Percentiles rank a stretch among this genome's conserved stretches.
Conservation (phyloP, 2,329 filamentous ascomycete genomes). For the Sclerotinia minor region DNA sequence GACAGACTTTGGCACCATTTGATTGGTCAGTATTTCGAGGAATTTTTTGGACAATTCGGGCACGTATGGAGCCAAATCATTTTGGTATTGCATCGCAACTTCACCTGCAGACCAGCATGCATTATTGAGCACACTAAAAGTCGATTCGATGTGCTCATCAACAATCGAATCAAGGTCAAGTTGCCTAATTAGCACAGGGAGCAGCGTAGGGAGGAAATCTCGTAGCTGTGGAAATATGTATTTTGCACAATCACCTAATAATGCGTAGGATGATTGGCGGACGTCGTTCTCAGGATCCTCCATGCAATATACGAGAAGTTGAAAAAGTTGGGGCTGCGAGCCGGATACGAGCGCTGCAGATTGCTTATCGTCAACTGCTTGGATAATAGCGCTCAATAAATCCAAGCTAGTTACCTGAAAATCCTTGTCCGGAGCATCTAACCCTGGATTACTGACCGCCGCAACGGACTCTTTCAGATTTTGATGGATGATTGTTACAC, state of each 20-base stretch:
- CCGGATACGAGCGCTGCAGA: conserved; percentile 73
- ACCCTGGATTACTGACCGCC: conserved; percentile 65
- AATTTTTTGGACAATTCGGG: conserved; percentile 75
- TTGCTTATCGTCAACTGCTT: conserved; percentile 74
- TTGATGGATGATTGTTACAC: conserved; percentile 85
- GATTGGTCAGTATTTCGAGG: conserved; percentile 80
- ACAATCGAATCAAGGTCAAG: conserved; percentile 76
- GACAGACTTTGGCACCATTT: conserved; percentile 80
- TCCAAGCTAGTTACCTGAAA: conserved; percentile 95
- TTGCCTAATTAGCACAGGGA: conserved; percentile 83
- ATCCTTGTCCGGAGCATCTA: conserved; percentile 87
- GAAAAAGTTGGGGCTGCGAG: conserved; percentile 82
- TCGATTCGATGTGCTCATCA: conserved; percentile 79
- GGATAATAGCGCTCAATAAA: conserved; percentile 87
- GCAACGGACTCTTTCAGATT: conserved; percentile 81
- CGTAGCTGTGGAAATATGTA: conserved; percentile 84
- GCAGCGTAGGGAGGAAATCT: conserved; percentile 67
- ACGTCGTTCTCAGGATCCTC: conserved; percentile 89
- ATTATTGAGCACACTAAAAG: conserved; percentile 95
- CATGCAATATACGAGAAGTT: conserved; percentile 89
- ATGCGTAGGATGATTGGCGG: conserved; percentile 90
- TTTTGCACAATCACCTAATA: conserved; percentile 92
- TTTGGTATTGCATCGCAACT: conserved; percentile 77
- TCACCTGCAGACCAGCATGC: conserved; percentile 97
- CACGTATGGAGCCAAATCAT: conserved; percentile 74